Base-by-base conservation (phyloP, 805 yeast species). In the Wickerhamomyces xylosicus region DNA sequence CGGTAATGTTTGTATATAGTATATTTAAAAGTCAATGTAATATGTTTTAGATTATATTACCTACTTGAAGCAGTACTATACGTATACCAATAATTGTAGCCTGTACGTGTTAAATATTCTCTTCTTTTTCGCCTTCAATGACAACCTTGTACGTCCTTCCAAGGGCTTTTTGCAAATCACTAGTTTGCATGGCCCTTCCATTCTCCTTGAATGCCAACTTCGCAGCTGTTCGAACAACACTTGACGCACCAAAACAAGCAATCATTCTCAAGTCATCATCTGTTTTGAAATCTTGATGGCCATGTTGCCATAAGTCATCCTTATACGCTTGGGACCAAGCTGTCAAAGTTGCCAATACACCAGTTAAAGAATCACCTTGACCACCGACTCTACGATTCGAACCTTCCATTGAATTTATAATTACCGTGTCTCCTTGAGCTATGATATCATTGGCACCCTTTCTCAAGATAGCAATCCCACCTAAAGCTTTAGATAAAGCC, bases 361-460 rank as follows among this genome's bases (percentile, higher is more conserved):
- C 98, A 1, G 90, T 74, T 31, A 92, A 58, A 0, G 96, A 83
- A 51, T 92, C 98, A 19, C 98, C 98, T 61, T 92, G 97, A 0
- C 98, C 98, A 11, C 97, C 96, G 7, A 85, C 94, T 39, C 98
- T 68, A 52, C 85, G 81, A 37, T 63, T 59, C 6, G 92, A 79
- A 1, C 97, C 97, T 14, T 56, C 50, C 25, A 64, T 52, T 28
- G 66, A 67, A 44, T 69, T 71, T 3, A 61, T 49, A 6, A 84
- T 45, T 5, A 62, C 50, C 4, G 57, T 52, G 4, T 60, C 64
- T 2, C 72, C 74, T 37, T 68, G 62, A 5, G 76, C 80, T 10
- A 87, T 79, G 29, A 72, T 46, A 52, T 92, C 98, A 2, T 48
- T 46, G 0, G 49, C 39, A 2, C 97, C 97, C 58, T 92, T 92